phyloP scores from a whole-genome alignment of 2,329 filamentous ascomycete genomes.

The Cephalotrichum gorgonifer region DNA sequence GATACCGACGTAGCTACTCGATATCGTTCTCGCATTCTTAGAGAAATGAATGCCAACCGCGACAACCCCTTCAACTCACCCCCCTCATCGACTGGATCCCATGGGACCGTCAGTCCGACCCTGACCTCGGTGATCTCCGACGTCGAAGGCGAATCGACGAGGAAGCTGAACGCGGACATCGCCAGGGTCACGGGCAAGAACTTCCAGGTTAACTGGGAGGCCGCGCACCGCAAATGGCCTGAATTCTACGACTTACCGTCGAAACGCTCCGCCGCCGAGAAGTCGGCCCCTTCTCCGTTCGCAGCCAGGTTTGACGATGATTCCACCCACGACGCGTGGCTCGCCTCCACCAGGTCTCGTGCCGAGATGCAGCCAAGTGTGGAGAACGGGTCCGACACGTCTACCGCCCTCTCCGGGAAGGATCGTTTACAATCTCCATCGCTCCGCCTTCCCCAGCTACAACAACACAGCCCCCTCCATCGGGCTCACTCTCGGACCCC shows the following conservation, averaged over 20 bases:
- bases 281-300: conserved; percentile 27
- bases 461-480: conserved; percentile 25
- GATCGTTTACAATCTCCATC: conserved; percentile 14
- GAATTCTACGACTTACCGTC: conserved; percentile 34
- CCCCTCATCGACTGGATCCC: conserved; percentile 46
- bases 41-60: conserved; percentile 41
- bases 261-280: conserved; percentile 19
- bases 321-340: conserved; percentile 29
- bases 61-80: conserved; percentile 49
- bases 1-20: conserved; percentile 27
- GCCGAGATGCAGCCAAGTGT: conserved; percentile 44
- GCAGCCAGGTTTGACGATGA: conserved; percentile 26
- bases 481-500: conserved; percentile 21
- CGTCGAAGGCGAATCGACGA: conserved; percentile 43
- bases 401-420: conserved; percentile 27
- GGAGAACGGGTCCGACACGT: conserved; percentile 40
- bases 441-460: conserved; percentile 17
- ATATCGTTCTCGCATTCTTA: conserved; percentile 36
- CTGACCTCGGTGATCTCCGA: conserved; percentile 41
- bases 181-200: conserved; percentile 28
- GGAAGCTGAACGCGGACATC: conserved; percentile 37
- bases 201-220: conserved; percentile 31
- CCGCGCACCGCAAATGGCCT: conserved; percentile 39
- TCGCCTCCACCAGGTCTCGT: conserved; percentile 27
- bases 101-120: conserved; percentile 45